Percentiles rank a stretch among this genome's conserved stretches.
phyloP scores from a whole-genome alignment of 78 protist genomes.

The Planoprotostelium fungivorum region DNA sequence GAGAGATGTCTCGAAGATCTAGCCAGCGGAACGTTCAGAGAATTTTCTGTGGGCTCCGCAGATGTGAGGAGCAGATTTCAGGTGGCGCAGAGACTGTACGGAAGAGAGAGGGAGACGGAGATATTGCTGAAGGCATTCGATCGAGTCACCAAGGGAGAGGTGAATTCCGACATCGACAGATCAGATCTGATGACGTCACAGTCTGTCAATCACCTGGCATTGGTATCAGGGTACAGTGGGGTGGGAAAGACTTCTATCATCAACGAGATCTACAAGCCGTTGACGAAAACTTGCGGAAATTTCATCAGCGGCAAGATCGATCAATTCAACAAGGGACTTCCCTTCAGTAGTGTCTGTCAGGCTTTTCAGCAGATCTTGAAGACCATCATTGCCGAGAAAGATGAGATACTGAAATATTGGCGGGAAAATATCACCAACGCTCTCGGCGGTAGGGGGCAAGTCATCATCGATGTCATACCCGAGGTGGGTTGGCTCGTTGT shows the following conservation, averaged over 20 bases:
- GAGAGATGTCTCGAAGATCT: background rate
- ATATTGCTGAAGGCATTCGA: background rate
- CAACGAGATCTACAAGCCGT: background rate
- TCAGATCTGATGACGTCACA: background rate
- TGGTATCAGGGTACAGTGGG: background rate
- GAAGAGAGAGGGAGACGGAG: background rate
- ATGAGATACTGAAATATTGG: background rate
- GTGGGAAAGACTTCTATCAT: background rate
- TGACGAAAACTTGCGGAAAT: background rate
- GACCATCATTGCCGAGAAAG: background rate
- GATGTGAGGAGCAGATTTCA: background rate
- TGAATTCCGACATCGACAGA: background rate
- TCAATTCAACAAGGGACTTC: background rate
- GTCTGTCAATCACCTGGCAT: background rate
- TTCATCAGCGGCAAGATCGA: background rate
- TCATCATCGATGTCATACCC: background rate
- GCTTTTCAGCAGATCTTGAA: background rate
- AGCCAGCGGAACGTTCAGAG: background rate
- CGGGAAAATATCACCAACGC: background rate
- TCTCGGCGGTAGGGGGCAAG: background rate
- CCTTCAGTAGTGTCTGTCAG: background rate
- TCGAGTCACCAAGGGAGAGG: background rate
- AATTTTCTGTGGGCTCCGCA: background rate
- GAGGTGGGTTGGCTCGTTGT: background rate
- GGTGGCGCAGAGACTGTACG: background rate